Percentiles rank a stretch among this genome's conserved stretches.
phyloP scores from a whole-genome alignment of 179 eudicot genomes.

The Actinidia chinensis region DNA sequence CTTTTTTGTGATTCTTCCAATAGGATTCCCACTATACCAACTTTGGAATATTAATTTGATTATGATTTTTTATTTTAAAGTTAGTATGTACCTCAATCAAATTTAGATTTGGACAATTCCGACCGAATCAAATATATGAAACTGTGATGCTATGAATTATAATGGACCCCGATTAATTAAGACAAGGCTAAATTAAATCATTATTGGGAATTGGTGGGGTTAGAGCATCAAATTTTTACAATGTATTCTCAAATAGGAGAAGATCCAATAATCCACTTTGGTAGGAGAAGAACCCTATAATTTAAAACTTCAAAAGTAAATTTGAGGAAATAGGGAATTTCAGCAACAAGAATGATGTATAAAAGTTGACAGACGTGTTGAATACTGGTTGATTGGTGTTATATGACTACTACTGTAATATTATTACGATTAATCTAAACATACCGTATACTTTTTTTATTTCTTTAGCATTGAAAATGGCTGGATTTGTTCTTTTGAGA shows the following conservation, averaged over 20 bases:
- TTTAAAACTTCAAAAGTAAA: no score
- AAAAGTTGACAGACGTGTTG: no score
- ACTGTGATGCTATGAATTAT: no score
- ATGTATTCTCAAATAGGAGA: neutral
- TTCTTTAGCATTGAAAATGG: no score
- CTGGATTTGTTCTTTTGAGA: no score
- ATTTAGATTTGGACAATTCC: neutral
- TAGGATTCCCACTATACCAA: constrained; percentile 25
- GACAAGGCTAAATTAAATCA: neutral
- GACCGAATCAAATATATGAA: neutral
- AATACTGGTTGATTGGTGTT: neutral
- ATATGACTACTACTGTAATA: neutral
- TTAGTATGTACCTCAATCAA: neutral
- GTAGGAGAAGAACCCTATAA: neutral
- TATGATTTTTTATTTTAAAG: neutral
- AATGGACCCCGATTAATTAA: no score
- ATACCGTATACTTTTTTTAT: no score
- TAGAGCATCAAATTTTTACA: neutral
- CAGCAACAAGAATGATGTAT: no score
- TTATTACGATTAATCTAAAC: no score
- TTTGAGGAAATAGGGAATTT: no score
- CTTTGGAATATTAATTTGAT: neutral
- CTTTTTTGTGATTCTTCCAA: constrained; percentile 26
- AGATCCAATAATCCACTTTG: neutral
- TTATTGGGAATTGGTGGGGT: neutral